Evolutionary conservation across 371 early-diverging fungal genomes (phyloP).

Genomic region (Haplosporangium sp.): DNA sequence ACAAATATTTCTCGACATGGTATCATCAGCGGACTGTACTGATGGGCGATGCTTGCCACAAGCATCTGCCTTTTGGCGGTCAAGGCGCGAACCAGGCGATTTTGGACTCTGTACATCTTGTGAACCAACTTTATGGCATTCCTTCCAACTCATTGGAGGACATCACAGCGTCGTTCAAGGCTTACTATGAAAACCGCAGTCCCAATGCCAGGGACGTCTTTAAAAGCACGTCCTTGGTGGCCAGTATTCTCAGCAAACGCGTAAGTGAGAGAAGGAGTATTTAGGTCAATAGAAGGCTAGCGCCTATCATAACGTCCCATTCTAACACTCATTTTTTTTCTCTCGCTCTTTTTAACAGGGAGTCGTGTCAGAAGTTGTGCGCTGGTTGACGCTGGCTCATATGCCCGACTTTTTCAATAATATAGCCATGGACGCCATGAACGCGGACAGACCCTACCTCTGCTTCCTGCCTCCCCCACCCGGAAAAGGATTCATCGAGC

Average conservation of each 20-base stretch:
- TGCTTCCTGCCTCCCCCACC: constrained; percentile 31
- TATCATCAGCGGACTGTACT: constrained; percentile 21
- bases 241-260: constrained; percentile 15
- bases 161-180: constrained; percentile 18
- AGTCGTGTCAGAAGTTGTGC: constrained; percentile 14
- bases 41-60: constrained; percentile 39
- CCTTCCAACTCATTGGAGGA: constrained; percentile 24
- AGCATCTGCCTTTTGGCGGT: constrained; percentile 30
- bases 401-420: constrained; percentile 19
- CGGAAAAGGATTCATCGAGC: constrained; percentile 12
- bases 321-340: background rate
- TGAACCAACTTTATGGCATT: constrained; percentile 34
- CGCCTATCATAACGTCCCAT: background rate
- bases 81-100: constrained; percentile 36
- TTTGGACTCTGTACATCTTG: constrained; percentile 33
- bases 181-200: constrained; percentile 22
- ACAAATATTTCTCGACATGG: constrained; percentile 37
- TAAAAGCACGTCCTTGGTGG: constrained; percentile 22
- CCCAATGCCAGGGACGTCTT: constrained; percentile 31
- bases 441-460: constrained; percentile 29
- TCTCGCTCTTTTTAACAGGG: constrained; percentile 7
- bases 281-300: background rate
- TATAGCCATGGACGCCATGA: constrained; percentile 41
- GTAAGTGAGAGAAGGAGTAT: constrained; percentile 3
- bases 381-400: constrained; percentile 11